Conservation (phyloP, 2,329 filamentous ascomycete genomes). For the Aspergillus ochraceus region DNA sequence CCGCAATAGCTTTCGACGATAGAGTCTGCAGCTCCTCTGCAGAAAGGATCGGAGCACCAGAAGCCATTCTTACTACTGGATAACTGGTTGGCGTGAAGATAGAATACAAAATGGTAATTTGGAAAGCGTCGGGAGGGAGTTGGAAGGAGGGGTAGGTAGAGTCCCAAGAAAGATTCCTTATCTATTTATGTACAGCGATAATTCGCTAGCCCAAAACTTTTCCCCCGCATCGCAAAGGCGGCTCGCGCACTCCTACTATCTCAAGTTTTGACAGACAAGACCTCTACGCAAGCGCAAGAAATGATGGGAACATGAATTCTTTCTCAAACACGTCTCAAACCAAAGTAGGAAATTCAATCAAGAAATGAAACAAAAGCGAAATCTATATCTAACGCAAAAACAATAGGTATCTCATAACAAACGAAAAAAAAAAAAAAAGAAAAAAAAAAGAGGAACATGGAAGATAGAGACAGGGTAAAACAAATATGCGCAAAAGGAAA, state of each 20-base stretch:
- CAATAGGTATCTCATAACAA: slow-evolving; percentile 6
- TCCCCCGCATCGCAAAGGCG: background rate
- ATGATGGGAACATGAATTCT: no score
- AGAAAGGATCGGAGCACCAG: slow-evolving; percentile 48
- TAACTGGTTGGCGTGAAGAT: background rate
- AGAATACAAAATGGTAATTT: background rate
- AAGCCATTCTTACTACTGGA: slow-evolving; percentile 20
- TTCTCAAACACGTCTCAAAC: no score
- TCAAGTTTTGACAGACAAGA: no score
- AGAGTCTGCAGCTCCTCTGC: slow-evolving; percentile 65
- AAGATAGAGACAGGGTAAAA: background rate
- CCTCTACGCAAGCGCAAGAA: no score
- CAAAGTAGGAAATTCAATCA: background rate
- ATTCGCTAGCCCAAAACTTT: background rate
- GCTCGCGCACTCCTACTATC: no score
- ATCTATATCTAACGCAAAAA: slow-evolving; percentile 12
- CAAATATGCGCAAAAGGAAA: slow-evolving; percentile 3
- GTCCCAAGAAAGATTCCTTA: background rate
- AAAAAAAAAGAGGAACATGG: background rate
- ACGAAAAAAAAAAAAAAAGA: background rate
- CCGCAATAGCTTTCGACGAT: slow-evolving; percentile 62
- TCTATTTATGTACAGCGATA: background rate
- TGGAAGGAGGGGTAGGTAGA: background rate
- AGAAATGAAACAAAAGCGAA: background rate
- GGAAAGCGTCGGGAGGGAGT: background rate